Conservation (phyloP, 345 rosid genomes). For the Arabidopsis suecica region DNA sequence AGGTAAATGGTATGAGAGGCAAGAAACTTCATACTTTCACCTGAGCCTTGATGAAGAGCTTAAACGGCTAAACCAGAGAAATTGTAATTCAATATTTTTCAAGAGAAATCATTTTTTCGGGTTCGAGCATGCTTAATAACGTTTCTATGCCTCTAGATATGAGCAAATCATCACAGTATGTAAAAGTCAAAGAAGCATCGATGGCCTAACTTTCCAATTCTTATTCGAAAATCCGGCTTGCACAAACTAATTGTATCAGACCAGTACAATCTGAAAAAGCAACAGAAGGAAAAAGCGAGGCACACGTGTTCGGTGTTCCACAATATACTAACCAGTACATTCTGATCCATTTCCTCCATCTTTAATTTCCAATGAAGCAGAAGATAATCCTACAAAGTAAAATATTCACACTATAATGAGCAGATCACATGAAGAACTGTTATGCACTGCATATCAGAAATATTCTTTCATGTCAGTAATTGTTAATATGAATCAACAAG, state of each 20-base stretch:
- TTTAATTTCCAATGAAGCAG: conserved; percentile 81
- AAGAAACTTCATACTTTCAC: conserved; percentile 13
- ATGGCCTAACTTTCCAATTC: not conserved
- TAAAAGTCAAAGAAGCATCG: conserved; percentile 6
- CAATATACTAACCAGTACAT: conserved; percentile 44
- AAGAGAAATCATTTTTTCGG: not conserved
- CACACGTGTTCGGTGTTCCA: not conserved
- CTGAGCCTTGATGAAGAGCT: conserved; percentile 3
- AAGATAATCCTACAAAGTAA: conserved; percentile 69
- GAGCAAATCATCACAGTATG: not conserved
- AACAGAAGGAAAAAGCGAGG: conserved; percentile 6
- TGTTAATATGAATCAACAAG: not conserved
- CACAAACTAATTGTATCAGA: conserved; percentile 25
- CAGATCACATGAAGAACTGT: conserved; percentile 6
- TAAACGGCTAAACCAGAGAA: conserved; percentile 4
- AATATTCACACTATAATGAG: conserved; percentile 25
- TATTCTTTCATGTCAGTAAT: not conserved
- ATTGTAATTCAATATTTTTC: not conserved
- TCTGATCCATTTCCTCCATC: conserved; percentile 58
- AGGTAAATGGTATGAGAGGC: not conserved
- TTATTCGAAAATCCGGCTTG: conserved; percentile 1
- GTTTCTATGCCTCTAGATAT: not conserved
- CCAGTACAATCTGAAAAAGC: not conserved
- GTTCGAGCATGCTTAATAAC: not conserved
- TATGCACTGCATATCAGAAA: conserved; percentile 14